Base-by-base conservation (phyloP, 2,329 filamentous ascomycete genomes). In the Claviceps cyperi region DNA sequence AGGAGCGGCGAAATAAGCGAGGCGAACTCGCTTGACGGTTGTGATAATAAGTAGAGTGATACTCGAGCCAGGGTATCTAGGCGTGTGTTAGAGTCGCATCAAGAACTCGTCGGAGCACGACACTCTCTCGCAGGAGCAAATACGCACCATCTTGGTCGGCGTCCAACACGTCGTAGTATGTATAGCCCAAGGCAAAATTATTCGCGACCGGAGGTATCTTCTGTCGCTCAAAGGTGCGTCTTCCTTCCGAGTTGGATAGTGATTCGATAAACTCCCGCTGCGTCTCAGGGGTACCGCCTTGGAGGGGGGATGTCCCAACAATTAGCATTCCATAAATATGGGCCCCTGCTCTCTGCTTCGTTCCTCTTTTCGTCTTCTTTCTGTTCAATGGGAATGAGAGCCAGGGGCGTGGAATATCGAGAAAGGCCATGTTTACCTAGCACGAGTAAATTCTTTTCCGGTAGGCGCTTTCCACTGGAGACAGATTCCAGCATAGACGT, bases 81-180 rank as follows among this genome's bases (percentile, higher is more conserved):
- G 32, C 28, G 45, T n/a, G 15, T 36, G 47, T 65, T 51, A 64
- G 60, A 46, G 21, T 24, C 7, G n/a, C 36, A 24, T 24, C 47
- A 15, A 41, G 14, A 22, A 22, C 15, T 19, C 22, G 4, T 14
- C 14, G 17, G 36, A n/a, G 46, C 35, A 14, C 24, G 40, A 39
- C 48, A 22, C 37, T 40, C 13, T 43, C 47, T 43, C 39, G 28
- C 28, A 9, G n/a, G 17, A 39, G 32, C 24, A 11, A n/a, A n/a
- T 46, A 60, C 66, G 52, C 67, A 89, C 86, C 86, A 74, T 96
- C 91, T 66, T 94, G 89, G 63, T 96, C 90, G 51, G 87, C 84
- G 66, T 96, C 90, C 38, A 95, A 75, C 38, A 96, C 88, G 67
- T 96, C 88, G 64, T 94, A 88, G 68, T 95, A 96, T 49, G 90